These are phyloP conservation scores for Mycothermus thermophilus DNA, from an alignment of 495 filamentous ascomycete genomes.

Conservation along the genomic window DNA sequence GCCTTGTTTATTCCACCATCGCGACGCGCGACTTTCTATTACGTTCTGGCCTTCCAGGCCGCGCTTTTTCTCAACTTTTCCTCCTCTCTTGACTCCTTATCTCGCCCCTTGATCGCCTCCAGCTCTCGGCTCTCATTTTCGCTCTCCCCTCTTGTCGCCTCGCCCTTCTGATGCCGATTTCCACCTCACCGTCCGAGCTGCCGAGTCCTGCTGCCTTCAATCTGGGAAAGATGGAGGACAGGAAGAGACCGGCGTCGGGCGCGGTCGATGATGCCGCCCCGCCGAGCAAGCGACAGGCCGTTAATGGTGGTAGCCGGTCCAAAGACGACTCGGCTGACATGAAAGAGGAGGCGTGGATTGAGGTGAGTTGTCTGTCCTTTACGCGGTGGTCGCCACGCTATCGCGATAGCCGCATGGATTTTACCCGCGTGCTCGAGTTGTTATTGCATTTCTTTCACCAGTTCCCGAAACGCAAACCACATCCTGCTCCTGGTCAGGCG, in stretches of 20 bases:
- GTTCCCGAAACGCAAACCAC: too few species aligned
- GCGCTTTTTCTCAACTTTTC: constrained; percentile 15
- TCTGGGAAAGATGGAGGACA: constrained; percentile 87
- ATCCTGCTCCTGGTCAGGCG: constrained; percentile 3
- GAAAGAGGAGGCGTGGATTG: constrained; percentile 65
- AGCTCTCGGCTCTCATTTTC: too few species aligned
- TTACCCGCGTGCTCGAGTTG: too few species aligned
- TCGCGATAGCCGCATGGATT: too few species aligned
- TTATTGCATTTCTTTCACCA: too few species aligned
- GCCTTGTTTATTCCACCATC: too few species aligned
- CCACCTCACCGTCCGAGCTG: constrained; percentile 54
- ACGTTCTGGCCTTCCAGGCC: too few species aligned
- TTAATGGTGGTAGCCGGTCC: constrained; percentile 60
- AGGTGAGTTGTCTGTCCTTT: constrained; percentile 48
- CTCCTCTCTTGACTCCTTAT: constrained; percentile 16
- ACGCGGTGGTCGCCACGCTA: constrained; percentile 9
- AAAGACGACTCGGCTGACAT: constrained; percentile 61
- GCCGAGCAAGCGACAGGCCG: constrained; percentile 71
- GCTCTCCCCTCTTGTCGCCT: too few species aligned
- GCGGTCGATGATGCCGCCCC: constrained; percentile 67
- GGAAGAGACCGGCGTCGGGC: constrained; percentile 71
- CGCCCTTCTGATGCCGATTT: constrained; percentile 69
- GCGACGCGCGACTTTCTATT: too few species aligned
- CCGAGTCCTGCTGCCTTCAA: constrained; percentile 52
- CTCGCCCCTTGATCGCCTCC: too few species aligned